These are phyloP conservation scores for Fusarium sp. DNA, from an alignment of 2,329 filamentous ascomycete genomes.

Conservation along the genomic window DNA sequence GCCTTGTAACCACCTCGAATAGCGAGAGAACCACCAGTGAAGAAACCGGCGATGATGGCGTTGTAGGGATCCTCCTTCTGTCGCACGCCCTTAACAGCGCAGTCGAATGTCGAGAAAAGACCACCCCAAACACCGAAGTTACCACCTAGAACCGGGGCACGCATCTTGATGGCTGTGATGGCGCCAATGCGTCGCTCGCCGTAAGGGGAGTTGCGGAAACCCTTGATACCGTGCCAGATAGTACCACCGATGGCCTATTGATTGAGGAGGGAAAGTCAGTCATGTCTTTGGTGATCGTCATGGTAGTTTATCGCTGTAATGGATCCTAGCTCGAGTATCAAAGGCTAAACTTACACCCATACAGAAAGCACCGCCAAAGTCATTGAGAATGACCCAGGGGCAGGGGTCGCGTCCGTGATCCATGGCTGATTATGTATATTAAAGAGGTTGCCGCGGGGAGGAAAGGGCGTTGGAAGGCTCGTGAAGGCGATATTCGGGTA, in stretches of 20 bases:
- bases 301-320: conserved; percentile 13
- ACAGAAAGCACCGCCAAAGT: conserved; percentile 95
- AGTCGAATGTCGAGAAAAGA: conserved; percentile 95
- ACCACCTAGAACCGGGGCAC: conserved; percentile 93
- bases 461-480: conserved; percentile 18
- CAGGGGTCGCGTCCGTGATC: conserved; percentile 98
- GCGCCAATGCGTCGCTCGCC: conserved; percentile 96
- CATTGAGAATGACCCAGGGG: conserved; percentile 95
- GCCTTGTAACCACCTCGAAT: conserved; percentile 92
- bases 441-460: conserved; percentile 1
- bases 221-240: conserved; percentile 98
- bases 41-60: conserved; percentile 96
- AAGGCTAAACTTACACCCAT: conserved; percentile 80
- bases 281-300: background rate
- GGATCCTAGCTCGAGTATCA: conserved; percentile 1
- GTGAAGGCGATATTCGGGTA: conserved; percentile 15
- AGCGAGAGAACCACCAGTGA: conserved; percentile 91
- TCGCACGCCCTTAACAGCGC: conserved; percentile 90
- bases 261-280: conserved; percentile 30
- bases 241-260: conserved; percentile 77
- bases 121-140: conserved; percentile 99
- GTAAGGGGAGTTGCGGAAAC: conserved; percentile 88
- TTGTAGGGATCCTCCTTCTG: conserved; percentile 99
- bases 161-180: conserved; percentile 96
- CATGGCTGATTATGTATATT: conserved; percentile 61